Base-by-base conservation (phyloP, 1,284 basidiomycete species). In the Xanthoconium separans region DNA sequence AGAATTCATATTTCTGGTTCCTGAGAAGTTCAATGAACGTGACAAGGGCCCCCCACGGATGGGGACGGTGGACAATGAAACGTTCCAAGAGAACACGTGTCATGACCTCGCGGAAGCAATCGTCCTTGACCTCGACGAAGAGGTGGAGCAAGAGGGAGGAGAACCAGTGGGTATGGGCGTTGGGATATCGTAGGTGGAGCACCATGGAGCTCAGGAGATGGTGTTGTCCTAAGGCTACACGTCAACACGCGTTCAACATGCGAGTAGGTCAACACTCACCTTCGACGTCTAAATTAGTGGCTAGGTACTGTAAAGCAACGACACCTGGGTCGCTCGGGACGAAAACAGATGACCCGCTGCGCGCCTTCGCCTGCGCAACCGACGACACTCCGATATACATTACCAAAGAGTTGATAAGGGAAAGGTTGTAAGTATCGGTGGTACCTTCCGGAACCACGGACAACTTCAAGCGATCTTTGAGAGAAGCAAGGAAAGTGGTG, bases 121-220 rank as follows among this genome's bases (percentile, higher is more conserved):
- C 89, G 57, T 84, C 83, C 63, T 83, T 80, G 50, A 87, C 79
- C 63, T 92, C 85, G 43, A 78, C 67, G 75, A 98, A 99, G 42
- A 97, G 83, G 71, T 94, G 82, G 45, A 98, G 81, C 55, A 98
- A 75, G 58, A 98, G 80, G 44, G 85, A 88, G 70, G 89, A 91
- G 79, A 95, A 98, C 93, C 94, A 98, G 70, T 92, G 88, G 49
- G 94, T 98, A 75, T 96, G 94, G n/a, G 93, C 92, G 65, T 94
- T 95, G 33, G 94, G 93, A 79, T 93, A 95, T 65, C 97, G 92
- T 57, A 99, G 79, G 72, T 99, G 96, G 65, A 97, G 84, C 36
- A 94, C 89, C 66, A 95, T 89, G 18, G 94, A 87, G 60, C 88
- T 93, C 60, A 98, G 77, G 60, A 99, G 78, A 70, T 98, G 87